Evolutionary conservation across 108 stramenopile species (phyloP), one percentile per base, ranked within the genome.

Genomic region (Conticribra weissflogii): DNA sequence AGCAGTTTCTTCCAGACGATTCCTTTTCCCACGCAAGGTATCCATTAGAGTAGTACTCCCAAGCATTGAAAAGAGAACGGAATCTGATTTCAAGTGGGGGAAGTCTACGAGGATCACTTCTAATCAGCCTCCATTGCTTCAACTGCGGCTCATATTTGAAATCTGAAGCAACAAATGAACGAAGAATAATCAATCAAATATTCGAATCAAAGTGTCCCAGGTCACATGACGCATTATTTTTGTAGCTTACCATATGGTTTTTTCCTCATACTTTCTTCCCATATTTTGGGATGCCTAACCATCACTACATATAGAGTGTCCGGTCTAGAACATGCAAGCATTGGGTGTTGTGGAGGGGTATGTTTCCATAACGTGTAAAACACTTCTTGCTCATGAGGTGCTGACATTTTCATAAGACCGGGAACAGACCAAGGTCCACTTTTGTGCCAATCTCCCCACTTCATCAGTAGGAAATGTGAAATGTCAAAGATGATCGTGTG

Each of bases 291-390:
- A 63, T 72, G 71, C 17, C 59, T 33, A 14, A 72, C 53, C 59
- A 70, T 59, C 23, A 70, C 46, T 5, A 70, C 69, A 33, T 70
- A 70, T 0, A 70, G 53, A n/a, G 69, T 70, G 32, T 70, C 69
- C 5, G 48, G 33, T 51, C 69, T 21, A 33, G 59, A 70, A 19
- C 69, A 70, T 25, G 59, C 55, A 2, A 70, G 23, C 57, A 70
- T 59, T 32, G 69, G 69, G 59, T 70, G 69, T 32, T 70, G 69
- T 17, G 69, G 58, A 19, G 69, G 69, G 5, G 69, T 70, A 19
- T 70, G 69, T 45, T 70, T 70, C 69, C 69, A 70, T 58, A 57
- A 70, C 18, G 54, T 34, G 33, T 59, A 59, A 25, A 70, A 59
- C 30, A 25, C 23, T 41, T 59, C 34, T n/a, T 41, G 36, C 36